phyloP scores from a whole-genome alignment of 108 stramenopile genomes.

The Cyclotella distinguenda region DNA sequence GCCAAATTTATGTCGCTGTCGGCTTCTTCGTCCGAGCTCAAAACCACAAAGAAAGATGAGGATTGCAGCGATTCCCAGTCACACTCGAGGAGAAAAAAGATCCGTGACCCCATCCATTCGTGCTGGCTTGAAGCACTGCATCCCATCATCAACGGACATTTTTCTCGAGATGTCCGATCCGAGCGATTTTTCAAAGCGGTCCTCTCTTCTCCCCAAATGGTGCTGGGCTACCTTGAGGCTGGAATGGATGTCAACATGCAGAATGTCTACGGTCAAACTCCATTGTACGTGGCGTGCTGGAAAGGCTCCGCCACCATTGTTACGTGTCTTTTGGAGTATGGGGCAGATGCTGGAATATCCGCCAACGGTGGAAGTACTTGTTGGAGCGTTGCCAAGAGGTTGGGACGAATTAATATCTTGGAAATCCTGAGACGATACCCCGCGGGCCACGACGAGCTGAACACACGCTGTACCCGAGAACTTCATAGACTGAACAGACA shows the following conservation, averaged over 20 bases:
- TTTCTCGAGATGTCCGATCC: constrained; percentile 62
- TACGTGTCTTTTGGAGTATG: constrained; percentile 53
- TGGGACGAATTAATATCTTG: constrained; percentile 33
- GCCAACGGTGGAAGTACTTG: constrained; percentile 67
- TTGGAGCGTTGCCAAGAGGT: constrained; percentile 26
- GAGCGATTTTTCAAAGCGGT: constrained; percentile 75
- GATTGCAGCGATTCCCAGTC: neutral
- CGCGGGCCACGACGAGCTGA: too few species aligned
- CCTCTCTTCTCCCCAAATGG: constrained; percentile 48
- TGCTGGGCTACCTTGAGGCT: constrained; percentile 55
- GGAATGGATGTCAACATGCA: constrained; percentile 67
- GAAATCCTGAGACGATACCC: constrained; percentile 20
- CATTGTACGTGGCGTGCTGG: constrained; percentile 76
- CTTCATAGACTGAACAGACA: too few species aligned
- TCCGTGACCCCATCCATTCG: constrained; percentile 30
- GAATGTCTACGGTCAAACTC: constrained; percentile 79
- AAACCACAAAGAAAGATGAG: constrained; percentile 44
- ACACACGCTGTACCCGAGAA: too few species aligned
- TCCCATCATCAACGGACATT: constrained; percentile 44
- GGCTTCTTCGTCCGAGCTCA: constrained; percentile 44
- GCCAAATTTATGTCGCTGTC: constrained; percentile 51
- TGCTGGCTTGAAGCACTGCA: constrained; percentile 62
- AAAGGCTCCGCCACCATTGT: constrained; percentile 49
- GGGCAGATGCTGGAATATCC: constrained; percentile 48
- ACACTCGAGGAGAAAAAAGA: constrained; percentile 23